Conservation (phyloP, 352 stramenopile species). For the Pythium rishiriense region DNA sequence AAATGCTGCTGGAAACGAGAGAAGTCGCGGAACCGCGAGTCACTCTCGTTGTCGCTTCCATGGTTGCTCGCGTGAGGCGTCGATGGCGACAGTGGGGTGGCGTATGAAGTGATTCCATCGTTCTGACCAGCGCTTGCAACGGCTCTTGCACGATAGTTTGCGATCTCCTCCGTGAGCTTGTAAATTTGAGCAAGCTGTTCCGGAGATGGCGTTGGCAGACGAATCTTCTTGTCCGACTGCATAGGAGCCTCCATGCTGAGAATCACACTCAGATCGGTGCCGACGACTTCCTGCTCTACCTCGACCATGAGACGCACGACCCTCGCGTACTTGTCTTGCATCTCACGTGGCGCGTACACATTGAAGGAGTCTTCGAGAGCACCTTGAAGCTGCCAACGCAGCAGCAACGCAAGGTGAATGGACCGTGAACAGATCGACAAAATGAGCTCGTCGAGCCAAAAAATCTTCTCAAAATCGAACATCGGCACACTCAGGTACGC, state of each 20-base stretch:
- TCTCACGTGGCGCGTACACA: slow-evolving; percentile 68
- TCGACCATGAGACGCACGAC: slow-evolving; percentile 86
- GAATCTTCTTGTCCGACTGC: slow-evolving; percentile 46
- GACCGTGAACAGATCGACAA: slow-evolving; percentile 87
- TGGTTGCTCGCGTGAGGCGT: slow-evolving; percentile 15
- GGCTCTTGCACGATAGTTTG: slow-evolving; percentile 53
- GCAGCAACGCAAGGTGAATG: slow-evolving; percentile 80
- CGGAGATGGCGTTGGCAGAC: slow-evolving; percentile 80
- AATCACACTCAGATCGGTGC: slow-evolving; percentile 62
- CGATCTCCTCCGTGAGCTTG: slow-evolving; percentile 78
- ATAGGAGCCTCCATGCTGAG: slow-evolving; percentile 51
- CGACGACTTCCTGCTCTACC: slow-evolving; percentile 82
- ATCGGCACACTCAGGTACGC: slow-evolving; percentile 86
- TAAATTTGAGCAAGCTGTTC: slow-evolving; percentile 85
- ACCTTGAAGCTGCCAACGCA: slow-evolving; percentile 87
- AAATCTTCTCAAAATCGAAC: slow-evolving; percentile 90
- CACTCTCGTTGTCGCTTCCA: slow-evolving; percentile 42
- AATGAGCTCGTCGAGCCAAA: slow-evolving; percentile 88
- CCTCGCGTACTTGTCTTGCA: slow-evolving; percentile 85
- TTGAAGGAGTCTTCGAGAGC: slow-evolving; percentile 86
- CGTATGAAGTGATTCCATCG: slow-evolving; percentile 31
- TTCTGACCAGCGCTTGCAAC: slow-evolving; percentile 30
- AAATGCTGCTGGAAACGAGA: slow-evolving; percentile 87
- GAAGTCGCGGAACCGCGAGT: slow-evolving; percentile 83
- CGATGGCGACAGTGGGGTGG: slow-evolving; percentile 40